These are phyloP conservation scores for Leptographium radiaticola DNA, from an alignment of 2,329 filamentous ascomycete species.

Conservation along the genomic window DNA sequence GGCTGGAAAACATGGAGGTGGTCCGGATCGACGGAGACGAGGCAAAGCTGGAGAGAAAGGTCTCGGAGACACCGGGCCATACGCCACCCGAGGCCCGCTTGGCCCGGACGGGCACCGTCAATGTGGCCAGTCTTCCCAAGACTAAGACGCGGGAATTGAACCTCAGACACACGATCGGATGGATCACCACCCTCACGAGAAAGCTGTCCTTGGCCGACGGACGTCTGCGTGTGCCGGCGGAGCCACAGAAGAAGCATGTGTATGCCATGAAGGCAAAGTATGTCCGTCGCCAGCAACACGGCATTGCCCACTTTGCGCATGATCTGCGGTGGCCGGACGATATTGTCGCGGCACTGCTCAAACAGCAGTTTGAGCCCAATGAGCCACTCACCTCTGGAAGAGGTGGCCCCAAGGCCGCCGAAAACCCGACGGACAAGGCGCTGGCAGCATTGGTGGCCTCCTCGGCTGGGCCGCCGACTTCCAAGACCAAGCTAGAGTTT, in stretches of 20 bases:
- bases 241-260: constrained; percentile 17
- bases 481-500: constrained; percentile 11
- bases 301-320: constrained; percentile 49
- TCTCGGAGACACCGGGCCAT: background rate
- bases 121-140: background rate
- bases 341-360: background rate
- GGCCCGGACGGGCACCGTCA: background rate
- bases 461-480: constrained; percentile 5
- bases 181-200: constrained; percentile 45
- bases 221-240: constrained; percentile 10
- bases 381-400: constrained; percentile 23
- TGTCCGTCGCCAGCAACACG: constrained; percentile 44
- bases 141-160: constrained; percentile 14
- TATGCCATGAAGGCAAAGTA: constrained; percentile 44
- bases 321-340: constrained; percentile 48
- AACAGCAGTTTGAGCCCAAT: background rate
- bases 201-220: constrained; percentile 30
- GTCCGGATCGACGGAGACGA: constrained; percentile 6
- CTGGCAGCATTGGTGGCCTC: background rate
- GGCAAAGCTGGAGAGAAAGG: background rate
- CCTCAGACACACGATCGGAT: constrained; percentile 26
- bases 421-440: background rate
- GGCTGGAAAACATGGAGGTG: constrained; percentile 56
- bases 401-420: constrained; percentile 17
- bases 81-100: background rate